Conservation (phyloP, 345 rosid genomes). For the Rubroshorea leprosula region DNA sequence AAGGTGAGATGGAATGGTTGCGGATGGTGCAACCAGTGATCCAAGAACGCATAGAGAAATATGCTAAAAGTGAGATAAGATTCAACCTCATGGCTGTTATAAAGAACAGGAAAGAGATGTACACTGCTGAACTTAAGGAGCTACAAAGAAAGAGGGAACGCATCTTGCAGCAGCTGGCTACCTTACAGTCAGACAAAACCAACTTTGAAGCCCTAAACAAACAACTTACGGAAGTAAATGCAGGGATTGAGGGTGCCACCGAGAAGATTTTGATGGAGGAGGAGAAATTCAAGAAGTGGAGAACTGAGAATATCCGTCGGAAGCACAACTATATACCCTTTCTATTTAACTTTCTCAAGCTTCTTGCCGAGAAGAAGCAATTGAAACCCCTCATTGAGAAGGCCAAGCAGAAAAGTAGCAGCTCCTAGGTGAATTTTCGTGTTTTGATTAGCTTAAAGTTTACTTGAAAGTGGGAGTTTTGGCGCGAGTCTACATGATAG, state of each 20-base stretch:
- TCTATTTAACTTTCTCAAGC: conserved; percentile 88
- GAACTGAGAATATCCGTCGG: conserved; percentile 85
- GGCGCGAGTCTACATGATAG: too few species aligned
- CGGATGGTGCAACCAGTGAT: conserved; percentile 90
- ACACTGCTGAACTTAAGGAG: conserved; percentile 82
- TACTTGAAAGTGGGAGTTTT: too few species aligned
- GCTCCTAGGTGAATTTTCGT: too few species aligned
- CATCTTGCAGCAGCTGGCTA: conserved; percentile 57
- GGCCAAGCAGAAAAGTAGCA: conserved; percentile 83
- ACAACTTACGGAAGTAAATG: conserved; percentile 65
- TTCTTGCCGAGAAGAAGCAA: conserved; percentile 99
- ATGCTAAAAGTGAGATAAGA: conserved; percentile 88
- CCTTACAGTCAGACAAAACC: conserved; percentile 47
- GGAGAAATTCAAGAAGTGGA: conserved; percentile 96
- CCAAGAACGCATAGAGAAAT: conserved; percentile 86
- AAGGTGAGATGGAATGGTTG: conserved; percentile 71
- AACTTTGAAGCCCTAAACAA: conserved; percentile 45
- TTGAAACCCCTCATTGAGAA: conserved; percentile 94
- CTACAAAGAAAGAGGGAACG: conserved; percentile 81
- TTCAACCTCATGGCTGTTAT: conserved; percentile 94
- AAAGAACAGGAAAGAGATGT: conserved; percentile 81
- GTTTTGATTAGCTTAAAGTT: too few species aligned
- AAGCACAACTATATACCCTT: conserved; percentile 98
- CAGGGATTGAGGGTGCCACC: conserved; percentile 67
- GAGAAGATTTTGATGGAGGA: conserved; percentile 91